Evolutionary conservation across 164 flowering plant genomes (phyloP).

Genomic region (Macadamia tetraphylla): DNA sequence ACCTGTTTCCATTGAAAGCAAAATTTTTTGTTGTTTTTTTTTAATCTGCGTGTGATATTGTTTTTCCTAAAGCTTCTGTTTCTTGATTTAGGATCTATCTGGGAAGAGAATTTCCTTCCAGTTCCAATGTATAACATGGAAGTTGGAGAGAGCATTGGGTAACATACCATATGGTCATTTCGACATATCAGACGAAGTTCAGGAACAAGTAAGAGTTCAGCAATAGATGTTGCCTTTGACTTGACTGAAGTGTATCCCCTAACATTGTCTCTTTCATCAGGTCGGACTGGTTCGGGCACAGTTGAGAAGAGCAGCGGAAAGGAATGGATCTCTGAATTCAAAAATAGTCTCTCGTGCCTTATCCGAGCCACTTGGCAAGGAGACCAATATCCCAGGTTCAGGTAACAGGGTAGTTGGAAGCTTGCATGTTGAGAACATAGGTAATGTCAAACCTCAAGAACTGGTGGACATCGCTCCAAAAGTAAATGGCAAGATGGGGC

Average conservation of each 20-base stretch:
- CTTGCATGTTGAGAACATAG: slow-evolving; percentile 23
- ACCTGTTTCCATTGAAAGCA: neutral
- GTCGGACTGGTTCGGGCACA: slow-evolving; percentile 79
- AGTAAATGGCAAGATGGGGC: slow-evolving; percentile 12
- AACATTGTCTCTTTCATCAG: slow-evolving; percentile 27
- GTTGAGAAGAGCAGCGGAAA: slow-evolving; percentile 71
- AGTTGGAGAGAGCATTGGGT: slow-evolving; percentile 63
- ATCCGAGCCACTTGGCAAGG: slow-evolving; percentile 38
- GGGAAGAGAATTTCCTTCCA: slow-evolving; percentile 50
- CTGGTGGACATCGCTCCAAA: slow-evolving; percentile 20
- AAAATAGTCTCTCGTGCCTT: slow-evolving; percentile 28
- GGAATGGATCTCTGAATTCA: slow-evolving; percentile 50
- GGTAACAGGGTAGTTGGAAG: slow-evolving; percentile 19
- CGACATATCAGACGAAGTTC: slow-evolving; percentile 86
- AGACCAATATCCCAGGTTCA: slow-evolving; percentile 22
- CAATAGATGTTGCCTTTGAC: neutral
- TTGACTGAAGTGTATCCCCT: neutral
- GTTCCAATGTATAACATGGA: slow-evolving; percentile 74
- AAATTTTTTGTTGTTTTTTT: neutral
- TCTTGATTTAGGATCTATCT: slow-evolving; percentile 50
- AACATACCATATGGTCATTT: slow-evolving; percentile 56
- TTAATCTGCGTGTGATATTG: neutral
- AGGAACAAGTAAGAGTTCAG: slow-evolving; percentile 61
- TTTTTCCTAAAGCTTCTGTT: slow-evolving; percentile 7
- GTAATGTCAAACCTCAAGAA: slow-evolving; percentile 18